These are phyloP conservation scores for Agaricus blazei DNA, from an alignment of 768 basidiomycete species.

Conservation along the genomic window DNA sequence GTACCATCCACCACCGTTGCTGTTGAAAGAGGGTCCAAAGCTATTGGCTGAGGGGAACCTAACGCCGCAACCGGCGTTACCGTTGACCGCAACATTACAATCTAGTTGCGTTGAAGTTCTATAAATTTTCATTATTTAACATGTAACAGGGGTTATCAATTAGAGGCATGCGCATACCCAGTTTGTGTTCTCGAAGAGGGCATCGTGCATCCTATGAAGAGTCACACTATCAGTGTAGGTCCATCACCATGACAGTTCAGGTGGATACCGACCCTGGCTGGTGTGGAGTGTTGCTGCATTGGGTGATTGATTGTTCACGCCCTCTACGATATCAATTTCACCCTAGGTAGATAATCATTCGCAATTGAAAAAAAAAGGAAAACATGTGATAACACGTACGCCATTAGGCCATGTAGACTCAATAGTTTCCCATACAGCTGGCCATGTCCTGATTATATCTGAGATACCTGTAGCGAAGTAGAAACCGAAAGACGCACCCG, in stretches of 20 bases:
- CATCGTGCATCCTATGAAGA: slow-evolving; percentile 22
- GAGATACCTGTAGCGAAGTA: not conserved
- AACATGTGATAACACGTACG: slow-evolving; percentile 14
- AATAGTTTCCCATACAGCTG: slow-evolving; percentile 54
- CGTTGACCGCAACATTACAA: slow-evolving; percentile 19
- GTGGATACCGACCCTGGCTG: slow-evolving; percentile 31
- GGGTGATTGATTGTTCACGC: slow-evolving; percentile 32
- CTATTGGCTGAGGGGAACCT: slow-evolving; percentile 30
- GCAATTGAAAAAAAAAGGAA: not conserved
- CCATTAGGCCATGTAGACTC: slow-evolving; percentile 45
- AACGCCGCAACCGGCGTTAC: slow-evolving; percentile 24
- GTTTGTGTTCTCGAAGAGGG: slow-evolving; percentile 29
- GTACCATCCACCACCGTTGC: slow-evolving; percentile 55
- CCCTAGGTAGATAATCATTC: slow-evolving; percentile 18
- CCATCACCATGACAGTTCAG: slow-evolving; percentile 28
- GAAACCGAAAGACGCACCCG: slow-evolving; percentile 18
- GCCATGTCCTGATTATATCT: slow-evolving; percentile 28
- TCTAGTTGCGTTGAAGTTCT: slow-evolving; percentile 17
- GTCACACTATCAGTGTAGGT: slow-evolving; percentile 10
- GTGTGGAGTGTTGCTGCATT: slow-evolving; percentile 34
- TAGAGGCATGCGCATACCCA: slow-evolving; percentile 28
- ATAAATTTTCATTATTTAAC: slow-evolving; percentile 11
- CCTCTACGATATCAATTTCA: slow-evolving; percentile 38
- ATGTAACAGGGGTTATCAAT: not conserved
- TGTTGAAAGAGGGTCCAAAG: slow-evolving; percentile 57